Evolutionary conservation across 495 filamentous ascomycete genomes (phyloP).

Genomic region (Astrothelium macrocarpum): DNA sequence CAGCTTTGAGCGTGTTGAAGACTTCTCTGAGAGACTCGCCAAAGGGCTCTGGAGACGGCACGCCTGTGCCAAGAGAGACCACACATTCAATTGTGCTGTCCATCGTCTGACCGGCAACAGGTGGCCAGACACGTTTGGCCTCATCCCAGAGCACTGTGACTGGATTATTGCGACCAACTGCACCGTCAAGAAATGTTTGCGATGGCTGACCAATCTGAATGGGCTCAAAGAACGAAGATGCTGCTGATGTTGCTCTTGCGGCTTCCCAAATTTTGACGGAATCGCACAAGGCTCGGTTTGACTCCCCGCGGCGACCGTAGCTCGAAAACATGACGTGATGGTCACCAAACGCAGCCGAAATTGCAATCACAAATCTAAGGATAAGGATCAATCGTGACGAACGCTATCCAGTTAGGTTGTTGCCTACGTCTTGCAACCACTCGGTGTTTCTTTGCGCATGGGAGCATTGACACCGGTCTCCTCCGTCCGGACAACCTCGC

Average conservation of each 20-base stretch:
- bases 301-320: conserved; percentile 5
- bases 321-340: conserved; percentile 4
- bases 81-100: background rate
- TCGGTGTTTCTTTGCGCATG: conserved; percentile 3
- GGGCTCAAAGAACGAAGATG: conserved; percentile 14
- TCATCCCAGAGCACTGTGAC: conserved; percentile 4
- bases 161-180: conserved; percentile 11
- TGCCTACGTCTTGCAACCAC: conserved; percentile 3
- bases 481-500: background rate
- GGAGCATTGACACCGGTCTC: background rate
- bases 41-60: background rate
- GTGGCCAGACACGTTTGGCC: conserved; percentile 1
- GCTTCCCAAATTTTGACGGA: conserved; percentile 14
- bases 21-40: conserved; percentile 1
- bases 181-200: conserved; percentile 9
- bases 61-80: conserved; percentile 7
- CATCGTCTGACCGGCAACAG: background rate
- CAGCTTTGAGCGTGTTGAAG: conserved; percentile 1
- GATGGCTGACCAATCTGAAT: conserved; percentile 8
- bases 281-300: conserved; percentile 6
- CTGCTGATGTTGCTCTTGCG: conserved; percentile 13
- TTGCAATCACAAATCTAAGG: conserved; percentile 2
- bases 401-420: background rate
- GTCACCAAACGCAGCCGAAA: conserved; percentile 1
- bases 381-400: background rate